A percentile compares a stretch with the other conserved stretches of the same genome.
phyloP scores from a whole-genome alignment of 1,284 basidiomycete genomes.

The Austroboletus niveus region DNA sequence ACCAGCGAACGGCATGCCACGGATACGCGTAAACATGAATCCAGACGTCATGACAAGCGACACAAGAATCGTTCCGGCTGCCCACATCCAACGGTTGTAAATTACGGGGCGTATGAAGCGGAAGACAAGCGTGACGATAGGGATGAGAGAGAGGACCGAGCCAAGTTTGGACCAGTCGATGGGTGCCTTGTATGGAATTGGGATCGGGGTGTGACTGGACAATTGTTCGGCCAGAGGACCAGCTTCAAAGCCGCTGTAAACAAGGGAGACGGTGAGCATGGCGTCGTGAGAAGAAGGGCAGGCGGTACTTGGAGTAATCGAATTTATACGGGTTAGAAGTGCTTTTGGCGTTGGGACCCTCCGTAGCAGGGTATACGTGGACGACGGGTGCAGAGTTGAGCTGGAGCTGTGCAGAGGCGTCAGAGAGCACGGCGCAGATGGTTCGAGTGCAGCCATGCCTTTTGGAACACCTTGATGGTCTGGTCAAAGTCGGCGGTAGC shows the following conservation, averaged over 20 bases:
- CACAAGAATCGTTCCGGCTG: constrained; percentile 56
- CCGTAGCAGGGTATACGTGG: constrained; percentile 69
- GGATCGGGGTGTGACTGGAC: constrained; percentile 66
- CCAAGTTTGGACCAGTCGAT: constrained; percentile 64
- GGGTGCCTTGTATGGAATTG: constrained; percentile 73
- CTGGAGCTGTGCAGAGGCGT: constrained; percentile 45
- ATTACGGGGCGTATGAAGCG: constrained; percentile 70
- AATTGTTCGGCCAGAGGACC: constrained; percentile 75
- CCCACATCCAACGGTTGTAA: constrained; percentile 81
- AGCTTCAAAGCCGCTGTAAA: constrained; percentile 76
- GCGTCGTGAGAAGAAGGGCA: neutral
- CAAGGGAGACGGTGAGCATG: constrained; percentile 8
- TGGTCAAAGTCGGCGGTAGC: constrained; percentile 87
- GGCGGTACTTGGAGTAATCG: constrained; percentile 72
- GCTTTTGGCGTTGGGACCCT: constrained; percentile 62
- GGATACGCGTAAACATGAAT: constrained; percentile 97
- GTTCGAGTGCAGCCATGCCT: constrained; percentile 43
- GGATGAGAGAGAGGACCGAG: constrained; percentile 41
- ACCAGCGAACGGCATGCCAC: constrained; percentile 73
- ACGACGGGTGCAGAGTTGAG: constrained; percentile 83
- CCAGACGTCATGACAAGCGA: constrained; percentile 86
- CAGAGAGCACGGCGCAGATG: constrained; percentile 1
- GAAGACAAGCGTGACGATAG: constrained; percentile 49
- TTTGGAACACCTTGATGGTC: constrained; percentile 73
- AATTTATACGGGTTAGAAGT: constrained; percentile 64